Evolutionary conservation across 2,329 filamentous ascomycete genomes (phyloP).

Genomic region (Exophiala dermatitidis): DNA sequence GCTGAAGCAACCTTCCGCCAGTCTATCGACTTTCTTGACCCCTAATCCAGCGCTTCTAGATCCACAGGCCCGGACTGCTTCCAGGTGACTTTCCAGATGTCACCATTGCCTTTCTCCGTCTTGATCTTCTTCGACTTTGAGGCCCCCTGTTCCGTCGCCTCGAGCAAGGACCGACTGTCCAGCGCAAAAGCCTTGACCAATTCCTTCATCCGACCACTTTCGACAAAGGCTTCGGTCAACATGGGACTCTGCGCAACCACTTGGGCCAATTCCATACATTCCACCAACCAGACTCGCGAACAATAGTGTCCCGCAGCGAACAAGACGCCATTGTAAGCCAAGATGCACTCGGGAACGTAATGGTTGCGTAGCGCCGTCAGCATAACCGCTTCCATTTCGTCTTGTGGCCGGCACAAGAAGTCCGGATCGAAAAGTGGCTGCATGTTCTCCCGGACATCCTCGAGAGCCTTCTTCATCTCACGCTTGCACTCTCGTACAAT

Average conservation of each 20-base stretch:
- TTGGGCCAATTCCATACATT: conserved; percentile 79
- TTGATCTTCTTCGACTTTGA: conserved; percentile 17
- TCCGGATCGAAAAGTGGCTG: conserved; percentile 53
- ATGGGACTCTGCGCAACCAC: conserved; percentile 66
- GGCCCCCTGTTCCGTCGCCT: conserved; percentile 38
- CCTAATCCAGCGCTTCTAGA: conserved; percentile 21
- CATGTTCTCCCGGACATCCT: conserved; percentile 51
- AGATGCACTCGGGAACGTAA: conserved; percentile 77
- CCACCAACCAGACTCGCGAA: conserved; percentile 67
- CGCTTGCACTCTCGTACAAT: conserved; percentile 47
- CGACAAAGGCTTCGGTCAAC: conserved; percentile 57
- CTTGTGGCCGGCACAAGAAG: conserved; percentile 50
- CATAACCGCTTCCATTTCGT: conserved; percentile 51
- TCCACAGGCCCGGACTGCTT: conserved; percentile 16
- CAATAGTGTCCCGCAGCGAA: conserved; percentile 70
- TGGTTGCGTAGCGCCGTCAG: conserved; percentile 60
- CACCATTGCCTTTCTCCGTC: conserved; percentile 18
- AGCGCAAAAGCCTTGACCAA: conserved; percentile 68
- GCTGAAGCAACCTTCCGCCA: not conserved
- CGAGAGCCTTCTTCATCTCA: conserved; percentile 49
- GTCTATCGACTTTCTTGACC: not conserved
- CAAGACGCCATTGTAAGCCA: conserved; percentile 75
- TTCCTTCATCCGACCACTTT: conserved; percentile 63
- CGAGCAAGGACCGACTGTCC: conserved; percentile 64
- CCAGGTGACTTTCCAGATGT: conserved; percentile 20